Base-by-base conservation (phyloP, 257 asterid genomes). In the Jasminum sambac region DNA sequence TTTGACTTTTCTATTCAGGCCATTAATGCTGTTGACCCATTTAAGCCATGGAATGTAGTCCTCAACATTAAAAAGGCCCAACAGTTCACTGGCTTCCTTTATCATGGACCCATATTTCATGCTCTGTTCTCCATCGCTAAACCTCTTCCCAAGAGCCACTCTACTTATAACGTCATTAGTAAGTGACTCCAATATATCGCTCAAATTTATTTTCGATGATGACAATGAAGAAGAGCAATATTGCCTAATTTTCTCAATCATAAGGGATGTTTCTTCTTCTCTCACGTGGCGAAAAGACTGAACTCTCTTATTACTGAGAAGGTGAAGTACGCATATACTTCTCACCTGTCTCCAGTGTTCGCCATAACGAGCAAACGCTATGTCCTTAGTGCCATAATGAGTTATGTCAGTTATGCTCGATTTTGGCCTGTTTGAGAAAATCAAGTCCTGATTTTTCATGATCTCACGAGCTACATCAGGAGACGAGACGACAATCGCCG, bases 341-440 rank as follows among this genome's bases (percentile, higher is more conserved):
- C n/a, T n/a, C n/a, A n/a, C 24, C 23, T 79, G 73, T 68, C 86
- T 74, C 87, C 84, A 87, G 6, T 81, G 78, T 23, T 84, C 86
- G 0, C 87, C 84, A 39, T 87, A 80, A 0, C 87, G 82, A 0
- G 82, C 26, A 19, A 83, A 81, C 0, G 67, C 77, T 0, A 85
- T 65, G 48, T 83, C 93, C 24, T 14, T 79, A 0, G 58, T 3
- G 37, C 69, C 70, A 63, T 81, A 78, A 0, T 67, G 0, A 0
- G 85, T 67, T 65, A 39, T 71, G 4, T 73, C 67, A 0, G 77
- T 26, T 0, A 73, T 76, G 36, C 43, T 69, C 5, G 59, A 2
- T 21, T 70, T 79, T 0, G n/a, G n/a, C n/a, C n/a, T n/a, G n/a
- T n/a, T n/a, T n/a, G n/a, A n/a, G n/a, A n/a, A n/a, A n/a, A n/a